Evolutionary conservation across 345 rosid species (phyloP).

Genomic region (Arabis hirsuta): DNA sequence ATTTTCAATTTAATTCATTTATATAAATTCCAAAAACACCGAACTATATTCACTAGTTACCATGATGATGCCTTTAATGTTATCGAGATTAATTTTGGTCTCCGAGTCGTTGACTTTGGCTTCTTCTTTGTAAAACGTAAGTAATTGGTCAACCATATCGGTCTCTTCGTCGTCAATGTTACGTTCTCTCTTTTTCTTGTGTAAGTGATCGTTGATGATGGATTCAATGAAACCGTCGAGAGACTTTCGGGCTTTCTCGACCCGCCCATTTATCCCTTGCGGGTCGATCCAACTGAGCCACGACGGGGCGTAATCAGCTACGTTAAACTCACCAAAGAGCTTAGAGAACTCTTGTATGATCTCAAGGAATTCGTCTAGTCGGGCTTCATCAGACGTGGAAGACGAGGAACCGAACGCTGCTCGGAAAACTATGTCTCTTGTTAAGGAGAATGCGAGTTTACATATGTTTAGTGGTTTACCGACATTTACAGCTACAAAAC

Average conservation of each 20-base stretch:
- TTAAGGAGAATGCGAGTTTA: slow-evolving; percentile 61
- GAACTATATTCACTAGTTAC: slow-evolving; percentile 37
- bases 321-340: slow-evolving; percentile 82
- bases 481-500: slow-evolving; percentile 39
- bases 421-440: slow-evolving; percentile 67
- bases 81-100: slow-evolving; percentile 58
- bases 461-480: slow-evolving; percentile 58
- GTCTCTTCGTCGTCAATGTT: slow-evolving; percentile 36
- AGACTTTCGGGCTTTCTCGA: slow-evolving; percentile 56
- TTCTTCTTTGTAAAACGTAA: slow-evolving; percentile 66
- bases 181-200: slow-evolving; percentile 36
- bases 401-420: slow-evolving; percentile 79
- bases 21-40: background rate
- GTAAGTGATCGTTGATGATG: slow-evolving; percentile 69
- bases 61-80: slow-evolving; percentile 91
- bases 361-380: slow-evolving; percentile 57
- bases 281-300: slow-evolving; percentile 69
- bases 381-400: slow-evolving; percentile 48
- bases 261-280: slow-evolving; percentile 53
- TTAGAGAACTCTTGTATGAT: slow-evolving; percentile 88
- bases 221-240: slow-evolving; percentile 71
- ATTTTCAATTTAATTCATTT: too few species aligned
- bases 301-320: slow-evolving; percentile 66
- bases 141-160: slow-evolving; percentile 86
- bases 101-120: slow-evolving; percentile 49